Conservation (phyloP, 2,329 filamentous ascomycete species). For the Didymosphaeria variabile region DNA sequence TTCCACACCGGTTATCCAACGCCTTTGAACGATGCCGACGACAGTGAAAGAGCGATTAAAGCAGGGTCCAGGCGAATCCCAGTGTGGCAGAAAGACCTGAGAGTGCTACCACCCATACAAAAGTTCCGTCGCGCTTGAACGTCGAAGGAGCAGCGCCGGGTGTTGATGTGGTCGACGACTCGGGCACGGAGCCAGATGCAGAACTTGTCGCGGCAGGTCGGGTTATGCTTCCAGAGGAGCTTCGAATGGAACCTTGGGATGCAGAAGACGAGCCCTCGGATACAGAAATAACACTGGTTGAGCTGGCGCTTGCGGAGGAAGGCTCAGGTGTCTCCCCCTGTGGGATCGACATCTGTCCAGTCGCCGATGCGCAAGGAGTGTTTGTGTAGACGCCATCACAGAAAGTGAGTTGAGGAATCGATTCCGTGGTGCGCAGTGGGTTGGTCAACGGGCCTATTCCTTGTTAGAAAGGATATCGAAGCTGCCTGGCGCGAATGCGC, state of each 20-base stretch:
- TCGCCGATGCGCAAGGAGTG: slow-evolving; percentile 4
- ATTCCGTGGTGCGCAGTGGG: slow-evolving; percentile 9
- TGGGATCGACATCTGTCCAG: slow-evolving; percentile 15
- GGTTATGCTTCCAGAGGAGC: slow-evolving; percentile 2
- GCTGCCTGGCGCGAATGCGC: slow-evolving; percentile 17
- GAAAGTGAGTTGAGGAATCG: slow-evolving; percentile 15
- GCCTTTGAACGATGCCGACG: neutral
- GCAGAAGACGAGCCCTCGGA: neutral
- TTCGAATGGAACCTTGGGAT: neutral
- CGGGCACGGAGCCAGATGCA: slow-evolving; percentile 19
- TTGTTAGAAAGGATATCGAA: slow-evolving; percentile 7
- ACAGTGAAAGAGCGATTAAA: slow-evolving; percentile 19
- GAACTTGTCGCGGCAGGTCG: neutral
- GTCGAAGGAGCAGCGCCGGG: slow-evolving; percentile 27
- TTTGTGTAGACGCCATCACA: slow-evolving; percentile 12
- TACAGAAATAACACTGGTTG: neutral
- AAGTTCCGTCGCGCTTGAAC: slow-evolving; percentile 21
- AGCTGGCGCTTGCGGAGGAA: neutral
- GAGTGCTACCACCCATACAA: slow-evolving; percentile 29
- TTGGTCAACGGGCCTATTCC: slow-evolving; percentile 11
- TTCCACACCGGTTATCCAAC: neutral
- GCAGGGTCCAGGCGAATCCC: slow-evolving; percentile 37
- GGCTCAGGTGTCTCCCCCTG: slow-evolving; percentile 17
- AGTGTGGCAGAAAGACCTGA: slow-evolving; percentile 30
- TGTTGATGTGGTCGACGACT: slow-evolving; percentile 25